These are phyloP conservation scores for Kregervanrija delftensis DNA, from an alignment of 805 yeast species.

Conservation along the genomic window DNA sequence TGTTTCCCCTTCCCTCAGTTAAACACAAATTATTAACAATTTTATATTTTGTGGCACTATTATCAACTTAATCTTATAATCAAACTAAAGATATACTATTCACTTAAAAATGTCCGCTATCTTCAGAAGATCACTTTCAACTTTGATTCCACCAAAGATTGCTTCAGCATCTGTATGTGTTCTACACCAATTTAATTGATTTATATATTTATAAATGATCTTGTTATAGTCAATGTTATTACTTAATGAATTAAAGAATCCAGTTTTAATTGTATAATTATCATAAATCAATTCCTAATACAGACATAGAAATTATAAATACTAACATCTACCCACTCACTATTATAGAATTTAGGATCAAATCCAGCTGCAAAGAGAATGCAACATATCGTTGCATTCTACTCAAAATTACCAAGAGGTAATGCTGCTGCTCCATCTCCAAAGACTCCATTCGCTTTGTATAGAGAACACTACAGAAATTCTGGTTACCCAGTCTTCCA, in stretches of 20 bases:
- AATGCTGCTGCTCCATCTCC: constrained; percentile 71
- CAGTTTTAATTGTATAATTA: not conserved
- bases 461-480: constrained; percentile 81
- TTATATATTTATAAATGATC: not conserved
- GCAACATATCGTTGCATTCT: constrained; percentile 90
- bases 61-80: too few species aligned
- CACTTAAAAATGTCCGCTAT: constrained; percentile 61
- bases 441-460: constrained; percentile 62
- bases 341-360: constrained; percentile 71
- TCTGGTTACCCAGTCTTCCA: constrained; percentile 80
- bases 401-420: constrained; percentile 94
- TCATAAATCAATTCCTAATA: too few species aligned
- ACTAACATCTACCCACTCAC: constrained; percentile 10
- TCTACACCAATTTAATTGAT: not conserved
- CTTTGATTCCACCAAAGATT: constrained; percentile 97
- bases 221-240: not conserved
- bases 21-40: too few species aligned
- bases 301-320: not conserved
- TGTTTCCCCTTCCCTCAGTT: too few species aligned
- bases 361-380: constrained; percentile 97
- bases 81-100: too few species aligned
- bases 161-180: constrained; percentile 84
- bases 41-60: too few species aligned
- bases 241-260: not conserved
- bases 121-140: constrained; percentile 87